Evolutionary conservation across 139 green algal genomes (phyloP), one percentile per base, ranked within the genome.

Genomic region (Parachlorella kessleri): DNA sequence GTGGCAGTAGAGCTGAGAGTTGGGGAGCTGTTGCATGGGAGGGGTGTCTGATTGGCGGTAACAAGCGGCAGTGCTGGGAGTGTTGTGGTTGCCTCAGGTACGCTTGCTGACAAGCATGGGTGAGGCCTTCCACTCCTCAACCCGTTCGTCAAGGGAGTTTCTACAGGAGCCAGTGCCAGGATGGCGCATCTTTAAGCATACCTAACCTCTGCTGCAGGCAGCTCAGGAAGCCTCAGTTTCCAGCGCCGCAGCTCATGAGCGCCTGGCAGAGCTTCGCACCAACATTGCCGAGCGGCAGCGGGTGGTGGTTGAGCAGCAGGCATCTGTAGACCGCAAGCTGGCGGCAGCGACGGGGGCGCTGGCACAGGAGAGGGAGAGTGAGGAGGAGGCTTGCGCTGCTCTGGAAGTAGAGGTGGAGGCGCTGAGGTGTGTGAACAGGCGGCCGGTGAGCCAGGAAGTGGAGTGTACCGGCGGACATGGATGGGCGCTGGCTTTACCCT

Each of bases 381-480:
- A 59, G 64, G 53, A 35, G 24, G 54, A 26, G 5, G 26, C 66
- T 4, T 79, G 38, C 26, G 63, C 33, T 14, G 63, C 30, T 2
- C 24, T 78, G 4, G 28, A 84, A 53, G 72, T 72, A 3, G 85
- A 87, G 39, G 85, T 90, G 26, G 79, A 85, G 33, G 64, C 55
- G 23, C 70, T 88, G 55, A 59, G 77, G 73, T 73, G 73, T 8
- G 70, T n/a, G 66, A 37, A 1, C 6, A 26, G 7, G 4, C 21
- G 48, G 48, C 14, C 48, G 21, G 14, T 59, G 48, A 59, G 48
- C 0, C 48, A 59, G 48, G 48, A 14, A 59, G 14, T 59, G 14
- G 48, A 18, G 48, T 28, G 14, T 59, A 18, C 48, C 21, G 48
- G 48, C 21, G 48, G 14, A 14, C 48, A 18, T 14, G 48, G 48